A percentile compares a stretch with the other conserved stretches of the same genome.
phyloP scores from a whole-genome alignment of 2,329 filamentous ascomycete species.

The Sporothrix dimorphospora region DNA sequence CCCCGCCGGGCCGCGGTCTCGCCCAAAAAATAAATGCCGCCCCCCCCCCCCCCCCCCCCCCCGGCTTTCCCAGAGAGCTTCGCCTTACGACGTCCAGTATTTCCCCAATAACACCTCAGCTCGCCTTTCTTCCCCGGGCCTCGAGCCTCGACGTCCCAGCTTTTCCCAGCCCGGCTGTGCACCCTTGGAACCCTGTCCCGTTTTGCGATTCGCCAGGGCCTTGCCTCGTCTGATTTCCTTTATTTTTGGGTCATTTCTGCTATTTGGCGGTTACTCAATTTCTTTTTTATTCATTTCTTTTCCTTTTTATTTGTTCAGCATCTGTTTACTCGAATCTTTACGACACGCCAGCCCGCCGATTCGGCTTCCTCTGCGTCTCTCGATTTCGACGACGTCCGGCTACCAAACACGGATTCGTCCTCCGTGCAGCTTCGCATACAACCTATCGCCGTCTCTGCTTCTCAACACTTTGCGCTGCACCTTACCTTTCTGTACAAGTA shows the following conservation, averaged over 20 bases:
- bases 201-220: slow-evolving; percentile 9
- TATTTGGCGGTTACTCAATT: not conserved
- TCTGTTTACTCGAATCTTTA: not conserved
- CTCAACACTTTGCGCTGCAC: slow-evolving; percentile 15
- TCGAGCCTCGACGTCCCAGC: slow-evolving; percentile 15
- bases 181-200: slow-evolving; percentile 4
- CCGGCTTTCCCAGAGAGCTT: not conserved
- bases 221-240: slow-evolving; percentile 7
- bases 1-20: too few species aligned
- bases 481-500: slow-evolving; percentile 2
- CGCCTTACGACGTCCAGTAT: not conserved
- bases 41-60: too few species aligned
- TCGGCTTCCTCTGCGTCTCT: not conserved
- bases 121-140: not conserved
- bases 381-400: not conserved
- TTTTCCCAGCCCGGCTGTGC: slow-evolving; percentile 11
- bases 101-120: slow-evolving; percentile 3
- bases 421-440: not conserved
- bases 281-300: not conserved
- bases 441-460: not conserved
- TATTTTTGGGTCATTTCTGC: slow-evolving; percentile 8
- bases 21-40: too few species aligned
- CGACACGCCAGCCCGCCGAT: not conserved
- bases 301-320: not conserved
- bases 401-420: not conserved